phyloP scores from a whole-genome alignment of 2,329 filamentous ascomycete species.

The Stagonosporopsis tanaceti region DNA sequence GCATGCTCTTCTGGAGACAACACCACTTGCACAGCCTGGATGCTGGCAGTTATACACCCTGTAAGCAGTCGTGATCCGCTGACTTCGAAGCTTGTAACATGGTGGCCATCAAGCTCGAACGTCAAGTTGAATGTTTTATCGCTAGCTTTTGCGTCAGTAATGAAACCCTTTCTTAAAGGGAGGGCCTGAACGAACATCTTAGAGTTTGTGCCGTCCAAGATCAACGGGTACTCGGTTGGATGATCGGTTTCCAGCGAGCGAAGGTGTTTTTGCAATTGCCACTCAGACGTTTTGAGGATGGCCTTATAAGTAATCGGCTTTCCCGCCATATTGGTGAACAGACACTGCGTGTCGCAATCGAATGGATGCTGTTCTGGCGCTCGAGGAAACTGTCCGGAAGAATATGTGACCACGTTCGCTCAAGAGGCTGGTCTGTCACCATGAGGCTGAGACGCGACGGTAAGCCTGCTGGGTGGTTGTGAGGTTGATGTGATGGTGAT shows the following conservation, averaged over 20 bases:
- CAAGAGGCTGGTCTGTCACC: not conserved
- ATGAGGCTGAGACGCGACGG: not conserved
- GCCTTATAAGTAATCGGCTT: not conserved
- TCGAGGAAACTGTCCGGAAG: not conserved
- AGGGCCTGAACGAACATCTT: not conserved
- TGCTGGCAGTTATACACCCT: slow-evolving; percentile 1
- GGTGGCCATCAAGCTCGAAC: not conserved
- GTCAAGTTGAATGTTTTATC: not conserved
- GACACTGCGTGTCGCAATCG: not conserved
- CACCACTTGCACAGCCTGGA: not conserved
- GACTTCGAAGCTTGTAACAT: not conserved
- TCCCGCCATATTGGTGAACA: not conserved
- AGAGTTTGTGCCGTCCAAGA: not conserved
- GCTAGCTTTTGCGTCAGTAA: not conserved
- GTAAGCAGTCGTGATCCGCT: not conserved
- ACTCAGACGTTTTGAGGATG: not conserved
- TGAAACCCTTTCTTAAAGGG: not conserved
- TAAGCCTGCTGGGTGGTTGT: not conserved
- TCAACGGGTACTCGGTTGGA: not conserved
- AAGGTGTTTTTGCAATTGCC: not conserved
- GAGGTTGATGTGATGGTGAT: not conserved
- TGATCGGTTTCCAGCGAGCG: slow-evolving; percentile 1
- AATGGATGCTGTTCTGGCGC: not conserved
- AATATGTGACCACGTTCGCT: too few relatives aligned
- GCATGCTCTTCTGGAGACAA: not conserved